Base-by-base conservation (phyloP, 1,139 yeast genomes). In the Hyphopichia pseudoburtonii region DNA sequence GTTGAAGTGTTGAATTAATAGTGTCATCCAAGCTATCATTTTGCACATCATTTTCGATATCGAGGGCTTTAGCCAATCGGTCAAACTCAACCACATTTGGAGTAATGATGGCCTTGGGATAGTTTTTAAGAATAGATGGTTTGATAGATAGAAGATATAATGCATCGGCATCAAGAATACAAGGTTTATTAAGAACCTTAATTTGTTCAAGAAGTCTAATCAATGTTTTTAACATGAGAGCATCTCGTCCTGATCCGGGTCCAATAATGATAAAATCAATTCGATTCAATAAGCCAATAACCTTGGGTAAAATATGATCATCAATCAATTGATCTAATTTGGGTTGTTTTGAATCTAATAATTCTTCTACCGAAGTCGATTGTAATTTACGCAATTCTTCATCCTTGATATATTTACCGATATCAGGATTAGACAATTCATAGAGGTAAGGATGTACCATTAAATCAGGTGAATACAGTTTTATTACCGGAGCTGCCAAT, bases 381-480 rank as follows among this genome's bases (percentile, higher is more conserved):
- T 33, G 29, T 31, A 57, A 41, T 21, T 40, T 30, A 3, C 41
- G 46, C n/a, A 54, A 33, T 11, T 56, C 58, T 2, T 47, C 48
- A 5, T 40, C 38, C 5, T 44, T 28, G 5, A 52, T 11, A 16
- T 34, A 33, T 25, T 52, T 37, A 15, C 43, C 44, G 23, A 51
- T 42, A 14, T 44, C 48, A 2, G 61, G 58, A 36, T 51, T 55
- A 17, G 48, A 43, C 18, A 56, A 43, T 34, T 69, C 75, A 40
- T 60, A 62, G 49, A 92, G 61, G 56, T 87, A 88, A 0, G 98
- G 98, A 62, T 92, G 97, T 2, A 92, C 95, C 97, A 92, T 92
- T 37, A 92, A 65, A 56, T 92, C 92, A 0, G 98, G 97, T 7
- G 95, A 80, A 60, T 92, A 92, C 31, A 83, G 64, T 61, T 92